Base-by-base conservation (phyloP, 495 filamentous ascomycete genomes). In the Acidiella bohemica region DNA sequence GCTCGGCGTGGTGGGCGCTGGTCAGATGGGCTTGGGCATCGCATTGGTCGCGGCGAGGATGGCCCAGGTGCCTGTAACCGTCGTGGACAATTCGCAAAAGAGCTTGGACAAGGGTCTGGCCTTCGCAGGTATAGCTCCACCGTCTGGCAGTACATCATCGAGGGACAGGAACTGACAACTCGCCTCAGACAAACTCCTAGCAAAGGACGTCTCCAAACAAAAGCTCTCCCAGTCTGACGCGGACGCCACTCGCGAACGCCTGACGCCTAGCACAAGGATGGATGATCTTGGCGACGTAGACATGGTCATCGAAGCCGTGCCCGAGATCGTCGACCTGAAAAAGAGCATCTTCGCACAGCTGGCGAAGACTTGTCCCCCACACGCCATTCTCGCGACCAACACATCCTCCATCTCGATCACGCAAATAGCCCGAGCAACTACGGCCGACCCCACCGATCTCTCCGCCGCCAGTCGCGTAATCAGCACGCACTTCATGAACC, bases 401-500 rank as follows among this genome's bases (percentile, higher is more conserved):
- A 99, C 90, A 12, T 93, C 84, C 28, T 94, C 85, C 39, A 96
- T 99, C 55, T 84, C 82, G 36, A 94, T 99, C 59, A 99, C 90
- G 36, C 84, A 78, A 59, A 93, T 99, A 50, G 90, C 90, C 22
- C 90, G 92, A 26, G 73, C 90, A 11, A 80, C 77, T 3, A 60
- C 68, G 0, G 60, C 62, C 36, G 72, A 87, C 54, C 78, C 84
- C 0, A 86, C 59, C 7, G 81, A 93, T 58, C 75, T 80, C 22
- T 77, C 80, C 37, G 81, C 80, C 21, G 75, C 84, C 32, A 85
- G 84, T 20, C 77, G 92, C 28, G 90, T 99, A 1, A 75, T 99
- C 34, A 81, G 82, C 36, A 96, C 92, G 33, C 90, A 99, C 61
- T 99, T 99, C 64, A 99, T 99, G 90, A 99, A 99, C 67, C 90